Evolutionary conservation across 192 early-diverging fungal genomes (phyloP).

Genomic region (Coemansia sp.): DNA sequence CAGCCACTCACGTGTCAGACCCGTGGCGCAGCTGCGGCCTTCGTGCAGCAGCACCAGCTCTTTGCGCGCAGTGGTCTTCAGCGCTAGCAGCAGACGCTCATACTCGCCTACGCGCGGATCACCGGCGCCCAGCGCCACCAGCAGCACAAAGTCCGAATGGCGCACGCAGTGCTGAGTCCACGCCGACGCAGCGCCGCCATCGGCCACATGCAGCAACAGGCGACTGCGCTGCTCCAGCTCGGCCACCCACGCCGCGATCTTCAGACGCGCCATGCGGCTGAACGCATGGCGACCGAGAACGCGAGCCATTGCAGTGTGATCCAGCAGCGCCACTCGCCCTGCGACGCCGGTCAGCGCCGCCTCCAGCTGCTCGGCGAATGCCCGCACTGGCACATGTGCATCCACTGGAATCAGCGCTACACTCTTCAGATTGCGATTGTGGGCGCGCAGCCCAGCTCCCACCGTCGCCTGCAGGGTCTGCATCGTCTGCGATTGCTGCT

Average conservation of each 20-base stretch:
- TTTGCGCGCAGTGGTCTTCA: slow-evolving; percentile 97
- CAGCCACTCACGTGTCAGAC: slow-evolving; percentile 88
- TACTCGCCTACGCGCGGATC: slow-evolving; percentile 88
- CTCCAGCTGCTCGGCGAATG: slow-evolving; percentile 84
- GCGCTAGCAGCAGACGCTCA: slow-evolving; percentile 85
- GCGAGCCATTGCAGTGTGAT: slow-evolving; percentile 72
- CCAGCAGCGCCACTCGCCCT: slow-evolving; percentile 73
- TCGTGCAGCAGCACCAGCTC: slow-evolving; percentile 92
- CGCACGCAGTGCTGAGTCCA: slow-evolving; percentile 97
- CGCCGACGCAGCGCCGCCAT: slow-evolving; percentile 81
- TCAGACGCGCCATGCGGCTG: slow-evolving; percentile 85
- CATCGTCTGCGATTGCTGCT: not conserved
- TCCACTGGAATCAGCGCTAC: slow-evolving; percentile 90
- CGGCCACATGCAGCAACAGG: slow-evolving; percentile 93
- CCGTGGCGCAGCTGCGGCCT: slow-evolving; percentile 70
- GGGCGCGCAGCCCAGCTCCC: slow-evolving; percentile 60
- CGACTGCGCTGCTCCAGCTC: slow-evolving; percentile 89
- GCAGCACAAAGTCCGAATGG: slow-evolving; percentile 92
- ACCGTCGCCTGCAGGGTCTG: not conserved
- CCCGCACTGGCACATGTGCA: slow-evolving; percentile 74
- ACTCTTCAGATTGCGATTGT: slow-evolving; percentile 94
- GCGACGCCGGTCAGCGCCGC: slow-evolving; percentile 69
- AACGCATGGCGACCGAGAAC: slow-evolving; percentile 92
- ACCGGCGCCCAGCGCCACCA: slow-evolving; percentile 90
- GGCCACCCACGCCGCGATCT: slow-evolving; percentile 87